Base-by-base conservation (phyloP, 1,284 basidiomycete species). In the Austroboletus rostrupii region DNA sequence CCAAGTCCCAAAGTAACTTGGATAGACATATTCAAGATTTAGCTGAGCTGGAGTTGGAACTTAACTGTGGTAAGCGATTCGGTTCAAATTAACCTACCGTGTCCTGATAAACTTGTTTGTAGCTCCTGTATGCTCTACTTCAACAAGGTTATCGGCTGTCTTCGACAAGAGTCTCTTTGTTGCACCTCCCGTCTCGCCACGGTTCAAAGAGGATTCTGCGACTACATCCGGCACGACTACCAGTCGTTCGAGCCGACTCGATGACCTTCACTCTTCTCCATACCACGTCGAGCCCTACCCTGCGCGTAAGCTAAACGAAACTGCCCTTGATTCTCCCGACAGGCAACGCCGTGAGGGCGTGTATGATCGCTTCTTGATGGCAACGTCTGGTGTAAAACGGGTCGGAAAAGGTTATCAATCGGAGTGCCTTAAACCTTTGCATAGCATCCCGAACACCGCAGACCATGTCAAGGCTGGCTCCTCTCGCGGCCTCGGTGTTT, bases 281-380 rank as follows among this genome's bases (percentile, higher is more conserved):
- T 72, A 73, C 50, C 73, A 77, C 43, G 80, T 87, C 17, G 77
- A 87, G 55, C 77, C 85, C 1, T 86, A 86, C 55, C 79, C 81
- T 13, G 61, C 72, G 2, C 70, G 79, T 39, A 66, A 71, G 47
- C 62, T 70, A 2, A 62, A 58, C 36, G 71, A 70, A 32, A 59
- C 68, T 16, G 53, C 70, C 11, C 70, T 78, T 3, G 77, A 81
- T 52, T 76, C 82, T 1, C 82, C 83, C 0, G 75, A 74, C 47
- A 77, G 72, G 50, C 79, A 75, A 31, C 76, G 74, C 38, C 59
- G 85, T 21, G 87, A 89, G 68, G 78, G 78, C 45, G 82, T 85
- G 12, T 89, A 89, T 55, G 87, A 90, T 57, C 78, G 83, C 36
- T 84, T 89, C 71, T 72, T 90, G 28, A 86, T 87, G 83, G 82